Conservation (phyloP, 1,284 basidiomycete genomes). For the Thecaphora thlaspeos region DNA sequence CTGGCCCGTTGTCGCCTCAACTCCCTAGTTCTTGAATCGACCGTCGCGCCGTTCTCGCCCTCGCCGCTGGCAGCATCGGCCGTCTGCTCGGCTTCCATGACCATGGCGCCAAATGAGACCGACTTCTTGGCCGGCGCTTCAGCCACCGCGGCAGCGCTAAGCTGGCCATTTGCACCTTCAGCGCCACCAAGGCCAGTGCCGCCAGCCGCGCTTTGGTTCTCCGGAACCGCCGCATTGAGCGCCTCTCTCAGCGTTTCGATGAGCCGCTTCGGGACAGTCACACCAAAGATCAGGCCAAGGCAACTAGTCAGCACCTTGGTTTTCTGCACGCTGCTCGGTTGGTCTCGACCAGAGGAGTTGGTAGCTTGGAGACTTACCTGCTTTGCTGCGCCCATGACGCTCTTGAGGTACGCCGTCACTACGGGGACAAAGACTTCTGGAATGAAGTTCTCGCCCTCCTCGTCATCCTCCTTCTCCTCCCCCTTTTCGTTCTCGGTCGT, state of each 20-base stretch:
- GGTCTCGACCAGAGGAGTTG: no score
- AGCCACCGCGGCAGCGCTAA: slow-evolving; percentile 1
- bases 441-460: slow-evolving; percentile 32
- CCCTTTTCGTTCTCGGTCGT: not conserved
- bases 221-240: slow-evolving; percentile 14
- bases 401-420: slow-evolving; percentile 28
- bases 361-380: not conserved
- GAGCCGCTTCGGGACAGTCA: no score
- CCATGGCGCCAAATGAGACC: slow-evolving; percentile 28
- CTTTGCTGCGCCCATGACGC: slow-evolving; percentile 31
- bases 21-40: slow-evolving; percentile 20
- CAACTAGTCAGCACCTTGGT: no score
- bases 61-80: slow-evolving; percentile 15
- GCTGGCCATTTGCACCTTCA: not conserved
- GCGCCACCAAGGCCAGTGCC: not conserved
- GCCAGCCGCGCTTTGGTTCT: not conserved
- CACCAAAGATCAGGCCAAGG: no score
- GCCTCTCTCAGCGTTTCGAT: slow-evolving; percentile 29
- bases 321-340: no score
- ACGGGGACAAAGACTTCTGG: slow-evolving; percentile 27
- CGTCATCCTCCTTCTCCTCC: slow-evolving; percentile 13
- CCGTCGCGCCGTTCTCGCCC: slow-evolving; percentile 6
- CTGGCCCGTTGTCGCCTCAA: slow-evolving; percentile 17
- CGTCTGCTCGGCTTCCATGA: slow-evolving; percentile 20
- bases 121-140: slow-evolving; percentile 9